These are phyloP conservation scores for Hericium alpestre DNA, from an alignment of 768 basidiomycete species.

Conservation along the genomic window DNA sequence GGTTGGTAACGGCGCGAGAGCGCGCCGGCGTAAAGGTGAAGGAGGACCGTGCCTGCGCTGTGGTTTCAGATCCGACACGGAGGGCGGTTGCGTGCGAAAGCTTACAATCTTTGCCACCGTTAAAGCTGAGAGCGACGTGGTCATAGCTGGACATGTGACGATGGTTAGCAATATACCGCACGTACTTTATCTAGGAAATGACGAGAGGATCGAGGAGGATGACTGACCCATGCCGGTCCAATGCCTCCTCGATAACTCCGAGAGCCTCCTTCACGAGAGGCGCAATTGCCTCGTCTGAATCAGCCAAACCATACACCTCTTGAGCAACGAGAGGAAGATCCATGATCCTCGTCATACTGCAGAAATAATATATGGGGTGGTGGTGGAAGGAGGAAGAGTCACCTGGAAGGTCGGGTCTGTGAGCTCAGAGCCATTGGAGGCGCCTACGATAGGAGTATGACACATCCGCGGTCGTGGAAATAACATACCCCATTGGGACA, in stretches of 20 bases:
- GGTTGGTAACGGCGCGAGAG: conserved; percentile 32
- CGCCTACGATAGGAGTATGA: background rate
- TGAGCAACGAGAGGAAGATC: conserved; percentile 42
- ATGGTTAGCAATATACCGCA: too few relatives aligned
- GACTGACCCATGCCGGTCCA: conserved; percentile 77
- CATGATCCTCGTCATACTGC: conserved; percentile 20
- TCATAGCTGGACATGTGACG: conserved; percentile 36
- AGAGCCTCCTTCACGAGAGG: conserved; percentile 67
- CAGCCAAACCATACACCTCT: conserved; percentile 54
- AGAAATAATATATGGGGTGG: background rate
- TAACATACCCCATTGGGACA: too few relatives aligned
- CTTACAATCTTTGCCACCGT: conserved; percentile 97
- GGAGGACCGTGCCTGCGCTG: conserved; percentile 79
- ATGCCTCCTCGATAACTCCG: conserved; percentile 64
- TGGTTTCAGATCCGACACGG: background rate
- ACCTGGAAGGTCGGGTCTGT: background rate
- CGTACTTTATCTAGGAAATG: too few relatives aligned
- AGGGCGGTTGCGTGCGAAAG: conserved; percentile 5
- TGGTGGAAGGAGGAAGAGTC: background rate
- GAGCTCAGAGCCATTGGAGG: background rate
- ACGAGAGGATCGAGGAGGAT: conserved; percentile 4
- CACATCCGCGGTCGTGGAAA: too few relatives aligned
- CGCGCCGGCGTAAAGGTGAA: conserved; percentile 77
- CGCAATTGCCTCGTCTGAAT: conserved; percentile 43
- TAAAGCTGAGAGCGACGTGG: conserved; percentile 82